Conservation (phyloP, 345 rosid genomes). For the Populus simonii region DNA sequence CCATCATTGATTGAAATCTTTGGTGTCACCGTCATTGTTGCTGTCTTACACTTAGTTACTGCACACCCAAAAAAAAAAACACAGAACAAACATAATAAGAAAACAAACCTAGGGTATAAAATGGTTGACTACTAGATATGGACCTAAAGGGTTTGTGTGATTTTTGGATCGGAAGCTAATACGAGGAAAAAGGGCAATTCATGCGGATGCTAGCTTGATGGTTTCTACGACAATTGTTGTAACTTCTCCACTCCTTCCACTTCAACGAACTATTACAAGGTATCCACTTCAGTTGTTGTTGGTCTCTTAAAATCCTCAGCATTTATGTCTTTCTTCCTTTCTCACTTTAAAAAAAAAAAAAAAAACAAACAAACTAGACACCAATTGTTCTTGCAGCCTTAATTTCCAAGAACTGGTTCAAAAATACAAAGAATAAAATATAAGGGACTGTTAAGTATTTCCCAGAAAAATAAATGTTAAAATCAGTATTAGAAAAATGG, state of each 20-base stretch:
- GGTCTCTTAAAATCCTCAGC: constrained; percentile 15
- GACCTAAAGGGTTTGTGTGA: constrained; percentile 7
- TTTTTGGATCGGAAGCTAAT: background rate
- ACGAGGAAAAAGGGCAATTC: background rate
- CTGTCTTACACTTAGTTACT: constrained; percentile 10
- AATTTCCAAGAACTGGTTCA: background rate
- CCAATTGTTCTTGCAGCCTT: background rate
- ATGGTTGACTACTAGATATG: background rate
- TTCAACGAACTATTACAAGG: constrained; percentile 17
- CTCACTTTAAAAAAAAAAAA: background rate
- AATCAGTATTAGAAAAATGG: background rate
- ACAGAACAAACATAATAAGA: background rate
- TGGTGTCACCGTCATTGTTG: constrained; percentile 78
- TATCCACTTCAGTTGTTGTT: constrained; percentile 12
- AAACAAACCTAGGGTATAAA: background rate
- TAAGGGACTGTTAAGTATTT: background rate
- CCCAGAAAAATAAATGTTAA: background rate
- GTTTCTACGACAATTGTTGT: constrained; percentile 3
- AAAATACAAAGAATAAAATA: background rate
- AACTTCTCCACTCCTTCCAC: background rate
- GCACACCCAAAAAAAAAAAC: background rate
- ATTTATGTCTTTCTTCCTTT: constrained; percentile 5
- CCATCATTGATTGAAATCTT: constrained; percentile 69
- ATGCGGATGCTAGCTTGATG: background rate
- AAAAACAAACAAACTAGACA: background rate